A percentile compares a stretch with the other conserved stretches of the same genome.
Evolutionary conservation across 148 eudicot genomes (phyloP).

Genomic region (Diospyros lotus): DNA sequence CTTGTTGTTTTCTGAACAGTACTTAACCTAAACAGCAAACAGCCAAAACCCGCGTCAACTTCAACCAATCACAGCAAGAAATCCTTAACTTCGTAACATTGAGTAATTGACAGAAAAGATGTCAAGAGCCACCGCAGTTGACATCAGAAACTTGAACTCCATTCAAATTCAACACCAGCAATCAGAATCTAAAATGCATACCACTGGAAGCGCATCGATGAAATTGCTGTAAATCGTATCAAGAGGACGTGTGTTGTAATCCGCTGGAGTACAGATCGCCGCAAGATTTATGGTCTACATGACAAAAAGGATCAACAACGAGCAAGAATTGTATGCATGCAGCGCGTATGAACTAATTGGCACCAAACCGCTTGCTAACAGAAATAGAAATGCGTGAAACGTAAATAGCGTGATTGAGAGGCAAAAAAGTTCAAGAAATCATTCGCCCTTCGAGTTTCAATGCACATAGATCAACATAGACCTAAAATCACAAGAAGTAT

Average conservation of each 20-base stretch:
- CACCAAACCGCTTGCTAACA: not conserved
- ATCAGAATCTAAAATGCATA: conserved; percentile 30
- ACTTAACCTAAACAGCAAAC: conserved; percentile 63
- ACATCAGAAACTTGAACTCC: not conserved
- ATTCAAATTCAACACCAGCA: not conserved
- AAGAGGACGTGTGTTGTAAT: conserved; percentile 95
- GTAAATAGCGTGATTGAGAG: not conserved
- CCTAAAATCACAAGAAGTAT: not conserved
- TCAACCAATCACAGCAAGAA: not conserved
- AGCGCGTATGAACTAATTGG: not conserved
- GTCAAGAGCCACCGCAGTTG: not conserved
- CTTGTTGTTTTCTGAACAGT: conserved; percentile 94
- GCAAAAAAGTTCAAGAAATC: not conserved
- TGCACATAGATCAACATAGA: conserved; percentile 8
- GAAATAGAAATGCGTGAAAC: not conserved
- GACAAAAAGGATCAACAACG: conserved; percentile 13
- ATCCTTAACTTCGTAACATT: not conserved
- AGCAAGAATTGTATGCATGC: conserved; percentile 2
- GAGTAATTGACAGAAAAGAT: not conserved
- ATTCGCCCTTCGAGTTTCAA: not conserved
- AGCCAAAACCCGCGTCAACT: conserved; percentile 19
- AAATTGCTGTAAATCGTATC: conserved; percentile 99
- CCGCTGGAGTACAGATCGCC: conserved; percentile 99
- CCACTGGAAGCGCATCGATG: conserved; percentile 99
- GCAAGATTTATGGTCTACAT: conserved; percentile 85